These are phyloP conservation scores for Neofusicoccum umdonicola DNA, from an alignment of 2,329 filamentous ascomycete species.

Conservation along the genomic window DNA sequence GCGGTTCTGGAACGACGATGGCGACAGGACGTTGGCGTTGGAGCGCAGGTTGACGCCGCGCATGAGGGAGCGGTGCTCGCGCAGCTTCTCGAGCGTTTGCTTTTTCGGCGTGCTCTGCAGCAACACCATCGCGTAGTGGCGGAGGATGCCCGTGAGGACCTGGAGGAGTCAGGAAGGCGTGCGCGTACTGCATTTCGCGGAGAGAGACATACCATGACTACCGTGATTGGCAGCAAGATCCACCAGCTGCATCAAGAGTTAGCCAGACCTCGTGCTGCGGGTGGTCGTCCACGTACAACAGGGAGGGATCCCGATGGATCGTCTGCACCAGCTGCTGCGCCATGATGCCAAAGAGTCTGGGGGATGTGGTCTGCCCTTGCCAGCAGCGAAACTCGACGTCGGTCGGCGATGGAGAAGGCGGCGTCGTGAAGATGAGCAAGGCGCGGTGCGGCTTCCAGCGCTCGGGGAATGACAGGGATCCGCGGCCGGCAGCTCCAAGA, in stretches of 20 bases:
- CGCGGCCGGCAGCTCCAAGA: conserved; percentile 27
- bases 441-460: conserved; percentile 8
- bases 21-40: conserved; percentile 78
- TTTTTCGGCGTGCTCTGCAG: conserved; percentile 84
- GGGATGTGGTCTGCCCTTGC: background rate
- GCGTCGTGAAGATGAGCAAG: conserved; percentile 1
- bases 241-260: conserved; percentile 69
- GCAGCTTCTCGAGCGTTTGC: conserved; percentile 69
- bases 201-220: conserved; percentile 75
- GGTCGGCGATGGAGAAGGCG: conserved; percentile 7
- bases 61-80: conserved; percentile 79
- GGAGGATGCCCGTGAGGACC: conserved; percentile 88
- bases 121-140: conserved; percentile 93
- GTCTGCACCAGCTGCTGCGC: conserved; percentile 83
- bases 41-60: conserved; percentile 80
- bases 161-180: conserved; percentile 20
- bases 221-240: conserved; percentile 95
- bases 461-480: conserved; percentile 27
- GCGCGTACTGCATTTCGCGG: background rate
- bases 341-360: conserved; percentile 54
- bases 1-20: conserved; percentile 72
- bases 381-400: background rate
- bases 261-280: background rate
- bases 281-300: conserved; percentile 68
- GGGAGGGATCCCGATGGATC: conserved; percentile 96